Conservation (phyloP, 371 early-diverging fungal species). For the Encephalitozoon intestinalis region DNA sequence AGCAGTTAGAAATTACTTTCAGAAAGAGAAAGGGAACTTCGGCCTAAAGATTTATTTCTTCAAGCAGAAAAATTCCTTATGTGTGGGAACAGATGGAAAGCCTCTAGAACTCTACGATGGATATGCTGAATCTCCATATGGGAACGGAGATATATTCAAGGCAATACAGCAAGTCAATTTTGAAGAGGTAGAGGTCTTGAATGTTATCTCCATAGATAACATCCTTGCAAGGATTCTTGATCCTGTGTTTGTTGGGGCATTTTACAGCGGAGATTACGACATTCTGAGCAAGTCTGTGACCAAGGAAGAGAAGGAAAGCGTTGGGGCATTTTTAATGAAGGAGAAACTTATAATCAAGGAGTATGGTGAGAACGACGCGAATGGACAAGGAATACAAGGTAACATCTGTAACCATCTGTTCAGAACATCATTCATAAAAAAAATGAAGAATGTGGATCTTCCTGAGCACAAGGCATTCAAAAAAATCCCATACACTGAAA, state of each 20-base stretch:
- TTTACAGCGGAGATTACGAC: conserved; percentile 28
- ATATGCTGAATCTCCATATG: conserved; percentile 45
- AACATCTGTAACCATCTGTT: conserved; percentile 60
- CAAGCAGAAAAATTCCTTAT: conserved; percentile 47
- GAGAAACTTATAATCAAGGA: conserved; percentile 42
- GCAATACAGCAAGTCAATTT: conserved; percentile 34
- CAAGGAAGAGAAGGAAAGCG: conserved; percentile 46
- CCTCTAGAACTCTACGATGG: not conserved
- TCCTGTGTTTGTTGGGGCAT: conserved; percentile 53
- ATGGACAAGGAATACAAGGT: conserved; percentile 20
- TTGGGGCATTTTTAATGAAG: conserved; percentile 48
- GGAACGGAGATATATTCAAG: conserved; percentile 59
- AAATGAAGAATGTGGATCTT: conserved; percentile 25
- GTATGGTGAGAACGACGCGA: conserved; percentile 20
- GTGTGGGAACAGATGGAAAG: conserved; percentile 28
- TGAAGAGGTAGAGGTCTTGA: conserved; percentile 34
- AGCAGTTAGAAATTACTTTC: conserved; percentile 48
- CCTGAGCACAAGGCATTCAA: conserved; percentile 53
- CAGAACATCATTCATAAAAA: conserved; percentile 36
- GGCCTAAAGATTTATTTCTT: conserved; percentile 48
- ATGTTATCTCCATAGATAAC: conserved; percentile 60
- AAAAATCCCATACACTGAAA: conserved; percentile 47
- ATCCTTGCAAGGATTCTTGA: conserved; percentile 56
- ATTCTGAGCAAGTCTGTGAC: conserved; percentile 47
- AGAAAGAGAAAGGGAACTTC: conserved; percentile 29